Base-by-base conservation (phyloP, 768 basidiomycete genomes). In the Tephrocybe sp. region DNA sequence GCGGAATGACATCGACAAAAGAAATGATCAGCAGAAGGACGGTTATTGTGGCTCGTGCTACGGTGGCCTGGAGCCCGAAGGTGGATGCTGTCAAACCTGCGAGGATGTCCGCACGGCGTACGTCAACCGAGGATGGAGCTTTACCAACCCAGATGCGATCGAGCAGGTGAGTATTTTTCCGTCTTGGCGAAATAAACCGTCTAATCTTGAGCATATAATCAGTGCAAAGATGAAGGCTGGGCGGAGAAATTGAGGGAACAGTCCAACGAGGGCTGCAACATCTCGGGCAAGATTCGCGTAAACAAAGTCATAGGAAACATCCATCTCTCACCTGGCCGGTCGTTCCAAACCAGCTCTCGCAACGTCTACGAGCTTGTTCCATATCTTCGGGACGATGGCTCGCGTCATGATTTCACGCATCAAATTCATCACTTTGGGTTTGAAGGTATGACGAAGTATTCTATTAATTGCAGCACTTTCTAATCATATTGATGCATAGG, bases 241-340 rank as follows among this genome's bases (percentile, higher is more conserved):
- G 79, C 90, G 21, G 93, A 96, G 5, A 94, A 89, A 65, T 80
- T 99, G 55, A 84, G 84, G 68, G 89, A 94, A 25, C 96, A 98
- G 65, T 84, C 92, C 4, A 79, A 83, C 44, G 97, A 99, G 60
- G 97, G 97, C 0, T 99, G 97, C 75, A 95, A 93, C 66, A 75
- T 98, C 54, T 83, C 86, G 19, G 97, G 97, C 36, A 84, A 86
- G 46, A 82, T 99, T 52, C 89, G 88, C 48, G 92, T 98, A 47
- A 98, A 98, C 80, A 97, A 98, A 69, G 96, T 98, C 55, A 80
- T 93, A 55, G 94, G 96, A 48, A 97, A 92, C 69, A 89, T 98
- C 65, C 91, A 97, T 64, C 80, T 98, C 60, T 93, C 92, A 5
- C 95, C 93, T 1, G 97, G 97, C 25, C 82, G 87, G 36, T 92